Percentiles rank a stretch among this genome's conserved stretches.
Evolutionary conservation across 305 asterid species (phyloP).

Genomic region (Fraxinus greggii): DNA sequence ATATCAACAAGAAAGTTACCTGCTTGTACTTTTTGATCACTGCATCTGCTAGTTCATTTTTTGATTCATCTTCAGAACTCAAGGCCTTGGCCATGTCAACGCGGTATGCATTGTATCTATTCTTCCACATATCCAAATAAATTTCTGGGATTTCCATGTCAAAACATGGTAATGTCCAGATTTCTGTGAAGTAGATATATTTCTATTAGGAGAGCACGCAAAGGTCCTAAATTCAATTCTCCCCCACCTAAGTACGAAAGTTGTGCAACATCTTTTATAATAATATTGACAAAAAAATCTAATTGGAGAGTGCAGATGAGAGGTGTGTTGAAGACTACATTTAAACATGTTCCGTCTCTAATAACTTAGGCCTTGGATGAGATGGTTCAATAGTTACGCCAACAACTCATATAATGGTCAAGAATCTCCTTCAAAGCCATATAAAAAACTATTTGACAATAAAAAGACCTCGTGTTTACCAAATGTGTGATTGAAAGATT

Average conservation of each 20-base stretch:
- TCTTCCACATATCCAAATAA: conserved; percentile 40
- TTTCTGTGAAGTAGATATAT: conserved; percentile 31
- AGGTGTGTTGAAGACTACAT: neutral
- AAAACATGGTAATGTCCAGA: conserved; percentile 55
- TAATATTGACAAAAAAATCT: neutral
- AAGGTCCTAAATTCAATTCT: neutral
- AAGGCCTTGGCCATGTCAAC: conserved; percentile 51
- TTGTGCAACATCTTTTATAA: neutral
- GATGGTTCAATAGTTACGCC: neutral
- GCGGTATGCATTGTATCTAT: conserved; percentile 40
- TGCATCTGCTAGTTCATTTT: conserved; percentile 42
- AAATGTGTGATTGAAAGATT: neutral
- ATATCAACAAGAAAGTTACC: conserved; percentile 34
- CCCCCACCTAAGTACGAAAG: neutral
- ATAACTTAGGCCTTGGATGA: neutral
- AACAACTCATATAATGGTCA: neutral
- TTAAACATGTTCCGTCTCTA: neutral
- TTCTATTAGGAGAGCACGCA: neutral
- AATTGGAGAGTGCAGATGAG: neutral
- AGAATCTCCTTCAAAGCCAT: neutral
- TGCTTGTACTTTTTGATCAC: conserved; percentile 64
- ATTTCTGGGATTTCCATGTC: conserved; percentile 26
- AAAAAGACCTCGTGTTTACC: neutral
- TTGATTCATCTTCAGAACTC: conserved; percentile 26
- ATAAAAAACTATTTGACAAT: neutral